Base-by-base conservation (phyloP, 2,329 filamentous ascomycete genomes). In the Thielaviopsis punctulata region DNA sequence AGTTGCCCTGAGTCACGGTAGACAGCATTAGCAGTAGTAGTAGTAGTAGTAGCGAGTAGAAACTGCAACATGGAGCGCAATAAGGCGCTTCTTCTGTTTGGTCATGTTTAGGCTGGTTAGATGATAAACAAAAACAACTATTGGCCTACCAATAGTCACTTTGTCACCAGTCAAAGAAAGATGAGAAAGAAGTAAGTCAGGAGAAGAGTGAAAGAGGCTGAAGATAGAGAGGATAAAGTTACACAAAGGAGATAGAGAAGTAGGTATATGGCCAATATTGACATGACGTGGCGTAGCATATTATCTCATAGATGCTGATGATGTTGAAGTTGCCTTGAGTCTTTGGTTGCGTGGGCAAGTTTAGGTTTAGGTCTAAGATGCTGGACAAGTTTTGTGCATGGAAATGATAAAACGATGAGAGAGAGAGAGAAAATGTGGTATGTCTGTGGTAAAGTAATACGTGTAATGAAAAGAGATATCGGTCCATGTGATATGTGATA, bases 61-160 rank as follows among this genome's bases (percentile, higher is more conserved):
- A n/a, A n/a, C n/a, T 36, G 30, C 13, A 12, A 36, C 30, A 36
- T 15, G n/a, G 7, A 36, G 13, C 30, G n/a, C 13, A 15, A 36
- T 36, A 15, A 6, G 2, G 30, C 30, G 13, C 30, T n/a, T 12
- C 9, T 8, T 12, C 3, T 36, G 5, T 36, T 36, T 36, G 13
- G 30, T 12, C n/a, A n/a, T 36, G 30, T 56, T 57, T 50, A n/a
- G n/a, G n/a, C n/a, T 52, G 54, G 10, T 50, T 52, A 36, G 44
- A 57, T 22, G 57, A 57, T 52, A 54, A 57, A 56, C 24, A 53
- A 54, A 55, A 46, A n/a, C 10, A 15, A 9, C 36, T 13, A 24
- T 45, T 47, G 24, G 19, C 25, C 39, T 22, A 12, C 41, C 8
- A 54, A 27, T n/a, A n/a, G 30, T 36, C 9, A 33, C 27, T 27